Base-by-base conservation (phyloP, 2,329 filamentous ascomycete species). In the Apiospora malaysiana region DNA sequence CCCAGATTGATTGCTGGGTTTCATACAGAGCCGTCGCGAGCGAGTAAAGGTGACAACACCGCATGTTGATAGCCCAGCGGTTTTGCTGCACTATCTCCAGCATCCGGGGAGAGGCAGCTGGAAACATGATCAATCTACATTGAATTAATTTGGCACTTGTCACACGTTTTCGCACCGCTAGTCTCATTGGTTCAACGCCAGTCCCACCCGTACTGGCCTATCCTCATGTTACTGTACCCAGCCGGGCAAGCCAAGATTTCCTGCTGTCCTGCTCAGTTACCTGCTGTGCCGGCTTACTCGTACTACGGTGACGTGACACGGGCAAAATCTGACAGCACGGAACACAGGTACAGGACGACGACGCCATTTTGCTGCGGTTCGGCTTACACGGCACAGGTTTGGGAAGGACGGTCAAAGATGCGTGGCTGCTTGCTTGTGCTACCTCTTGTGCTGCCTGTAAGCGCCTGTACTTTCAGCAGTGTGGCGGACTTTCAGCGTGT, bases 401-500 rank as follows among this genome's bases (percentile, higher is more conserved):
- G 16, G 56, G 56, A 18, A 63, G 21, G 14, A 40, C 56, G 32
- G 51, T 25, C 51, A 32, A 18, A 27, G 18, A n/a, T n/a, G n/a
- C n/a, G n/a, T n/a, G n/a, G n/a, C n/a, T n/a, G n/a, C n/a, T n/a
- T n/a, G 27, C 51, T 21, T 59, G 27, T 37, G 27, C 27, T 59
- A 25, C 49, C 16, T 56, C 49, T 25, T 56, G 49, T 56, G 46
- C 46, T 23, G 21, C 46, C 49, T 27, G 5, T 27, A 14, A 23
- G 46, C 21, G 47, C 47, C 47, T 25, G 40, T 42, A 25, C 10
- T 25, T 16, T 18, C 23, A 21, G 45, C 21, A 23, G 46, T 70
- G 69, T 47, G 69, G 69, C 69, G 59, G 59, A 23, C 32, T 66
- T 47, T 65, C 59, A 65, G 43, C 42, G 49, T 23, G 27, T 49